Evolutionary conservation across 768 basidiomycete species (phyloP).

Genomic region (Leucogyrophana mollusca): DNA sequence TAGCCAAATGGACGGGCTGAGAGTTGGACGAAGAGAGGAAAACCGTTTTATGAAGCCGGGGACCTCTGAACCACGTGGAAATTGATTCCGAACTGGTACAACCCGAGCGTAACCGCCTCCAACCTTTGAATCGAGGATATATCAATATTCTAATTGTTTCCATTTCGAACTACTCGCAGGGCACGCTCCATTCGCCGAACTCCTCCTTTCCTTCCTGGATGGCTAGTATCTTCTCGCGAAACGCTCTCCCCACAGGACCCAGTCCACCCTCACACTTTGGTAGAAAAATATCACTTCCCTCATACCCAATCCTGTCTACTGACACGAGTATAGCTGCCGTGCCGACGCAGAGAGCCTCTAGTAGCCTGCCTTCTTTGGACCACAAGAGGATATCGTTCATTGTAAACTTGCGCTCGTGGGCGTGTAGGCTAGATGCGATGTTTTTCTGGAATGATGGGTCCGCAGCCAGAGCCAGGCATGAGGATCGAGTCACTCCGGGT

Average conservation of each 20-base stretch:
- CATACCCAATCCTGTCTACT: slow-evolving; percentile 71
- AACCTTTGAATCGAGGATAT: too few relatives aligned
- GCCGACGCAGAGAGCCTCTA: slow-evolving; percentile 85
- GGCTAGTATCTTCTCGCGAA: slow-evolving; percentile 71
- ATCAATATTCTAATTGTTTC: too few relatives aligned
- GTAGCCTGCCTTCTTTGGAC: slow-evolving; percentile 57
- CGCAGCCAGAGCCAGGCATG: slow-evolving; percentile 68
- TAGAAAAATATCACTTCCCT: slow-evolving; percentile 59
- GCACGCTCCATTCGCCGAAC: slow-evolving; percentile 66
- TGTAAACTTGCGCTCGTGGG: slow-evolving; percentile 57
- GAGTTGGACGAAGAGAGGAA: too few relatives aligned
- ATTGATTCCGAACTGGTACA: too few relatives aligned
- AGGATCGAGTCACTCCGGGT: slow-evolving; percentile 89
- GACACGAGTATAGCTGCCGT: slow-evolving; percentile 79
- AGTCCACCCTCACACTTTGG: slow-evolving; percentile 53
- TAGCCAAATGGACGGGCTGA: too few relatives aligned
- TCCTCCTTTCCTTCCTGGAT: slow-evolving; percentile 69
- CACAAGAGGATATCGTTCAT: slow-evolving; percentile 57
- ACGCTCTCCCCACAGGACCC: slow-evolving; percentile 60
- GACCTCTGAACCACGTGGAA: too few relatives aligned
- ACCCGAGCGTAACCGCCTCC: too few relatives aligned
- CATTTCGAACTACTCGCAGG: slow-evolving; percentile 15
- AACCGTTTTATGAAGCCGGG: too few relatives aligned
- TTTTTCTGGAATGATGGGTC: slow-evolving; percentile 50
- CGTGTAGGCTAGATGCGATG: slow-evolving; percentile 31